These are phyloP conservation scores for Aspergillus neoniger DNA, from an alignment of 2,329 filamentous ascomycete species.

Conservation along the genomic window DNA sequence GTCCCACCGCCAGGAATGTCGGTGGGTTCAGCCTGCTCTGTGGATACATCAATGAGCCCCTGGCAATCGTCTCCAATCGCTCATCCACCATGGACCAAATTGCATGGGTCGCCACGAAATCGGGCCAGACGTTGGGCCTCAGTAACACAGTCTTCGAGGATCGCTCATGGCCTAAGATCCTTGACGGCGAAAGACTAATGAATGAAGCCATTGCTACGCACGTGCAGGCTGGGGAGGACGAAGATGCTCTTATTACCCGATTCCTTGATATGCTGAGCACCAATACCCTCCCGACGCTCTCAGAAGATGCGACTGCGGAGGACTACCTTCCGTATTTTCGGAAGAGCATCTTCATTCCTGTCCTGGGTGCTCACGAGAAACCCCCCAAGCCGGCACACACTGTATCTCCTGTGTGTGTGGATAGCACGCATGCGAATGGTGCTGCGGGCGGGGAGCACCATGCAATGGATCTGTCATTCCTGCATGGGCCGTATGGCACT, in stretches of 20 bases:
- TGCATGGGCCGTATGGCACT: constrained; percentile 61
- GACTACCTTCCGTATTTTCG: constrained; percentile 58
- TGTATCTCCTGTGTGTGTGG: constrained; percentile 35
- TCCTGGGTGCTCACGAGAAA: constrained; percentile 53
- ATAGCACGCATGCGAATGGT: constrained; percentile 23
- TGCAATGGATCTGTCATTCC: constrained; percentile 36
- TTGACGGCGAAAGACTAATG: constrained; percentile 58
- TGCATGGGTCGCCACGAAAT: constrained; percentile 51
- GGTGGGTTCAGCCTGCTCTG: constrained; percentile 66
- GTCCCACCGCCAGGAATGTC: constrained; percentile 57
- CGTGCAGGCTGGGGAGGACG: constrained; percentile 43
- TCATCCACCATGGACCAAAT: constrained; percentile 55
- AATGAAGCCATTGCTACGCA: constrained; percentile 52
- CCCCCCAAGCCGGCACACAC: constrained; percentile 36
- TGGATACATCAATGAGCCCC: constrained; percentile 55
- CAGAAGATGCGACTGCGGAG: constrained; percentile 52
- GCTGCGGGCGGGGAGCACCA: constrained; percentile 16
- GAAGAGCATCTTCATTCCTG: constrained; percentile 63
- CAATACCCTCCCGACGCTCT: constrained; percentile 57
- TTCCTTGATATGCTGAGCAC: constrained; percentile 56
- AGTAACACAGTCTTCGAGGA: constrained; percentile 65
- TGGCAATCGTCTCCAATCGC: constrained; percentile 65
- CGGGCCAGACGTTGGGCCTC: constrained; percentile 58
- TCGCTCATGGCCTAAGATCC: constrained; percentile 63
- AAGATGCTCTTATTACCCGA: constrained; percentile 54